phyloP scores from a whole-genome alignment of 306 rosid genomes.

The Psophocarpus tetragonolobus region DNA sequence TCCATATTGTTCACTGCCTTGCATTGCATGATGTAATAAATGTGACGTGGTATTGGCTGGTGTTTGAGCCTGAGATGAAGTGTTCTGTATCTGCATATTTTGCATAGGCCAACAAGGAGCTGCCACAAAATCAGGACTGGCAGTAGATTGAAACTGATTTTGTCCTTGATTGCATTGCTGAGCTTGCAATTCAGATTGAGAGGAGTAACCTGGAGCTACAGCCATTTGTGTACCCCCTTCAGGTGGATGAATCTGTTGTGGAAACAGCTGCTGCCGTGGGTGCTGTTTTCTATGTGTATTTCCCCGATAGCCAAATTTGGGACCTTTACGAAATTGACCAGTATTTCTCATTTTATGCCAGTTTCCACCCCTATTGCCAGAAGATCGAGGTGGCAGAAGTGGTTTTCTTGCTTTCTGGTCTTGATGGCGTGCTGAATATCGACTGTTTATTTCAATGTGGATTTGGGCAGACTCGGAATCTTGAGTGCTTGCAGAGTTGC shows the following conservation, averaged over 20 bases:
- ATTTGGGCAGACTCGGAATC: conserved; percentile 47
- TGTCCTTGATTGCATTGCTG: conserved; percentile 61
- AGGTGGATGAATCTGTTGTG: conserved; percentile 43
- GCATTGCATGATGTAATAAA: conserved; percentile 43
- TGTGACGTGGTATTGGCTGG: conserved; percentile 44
- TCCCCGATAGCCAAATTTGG: conserved; percentile 45
- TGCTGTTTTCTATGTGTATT: conserved; percentile 50
- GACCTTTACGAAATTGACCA: conserved; percentile 52
- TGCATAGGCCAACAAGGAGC: conserved; percentile 53
- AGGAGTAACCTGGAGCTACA: conserved; percentile 42
- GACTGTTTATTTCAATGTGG: conserved; percentile 42
- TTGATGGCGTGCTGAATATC: conserved; percentile 43
- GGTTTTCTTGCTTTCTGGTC: conserved; percentile 40
- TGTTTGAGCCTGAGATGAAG: conserved; percentile 53
- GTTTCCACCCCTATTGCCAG: conserved; percentile 46
- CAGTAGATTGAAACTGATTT: conserved; percentile 54
- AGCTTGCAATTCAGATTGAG: conserved; percentile 43
- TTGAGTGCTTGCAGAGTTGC: conserved; percentile 44
- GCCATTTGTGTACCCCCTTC: conserved; percentile 49
- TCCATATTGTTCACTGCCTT: conserved; percentile 56
- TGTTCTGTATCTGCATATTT: conserved; percentile 50
- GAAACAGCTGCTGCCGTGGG: conserved; percentile 47
- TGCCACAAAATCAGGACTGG: conserved; percentile 36
- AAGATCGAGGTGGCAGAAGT: conserved; percentile 37
- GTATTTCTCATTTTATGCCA: conserved; percentile 47